Percentiles rank a stretch among this genome's conserved stretches.
These are phyloP conservation scores for Escallonia rubra DNA, from an alignment of 129 eudicot genomes.

Conservation along the genomic window DNA sequence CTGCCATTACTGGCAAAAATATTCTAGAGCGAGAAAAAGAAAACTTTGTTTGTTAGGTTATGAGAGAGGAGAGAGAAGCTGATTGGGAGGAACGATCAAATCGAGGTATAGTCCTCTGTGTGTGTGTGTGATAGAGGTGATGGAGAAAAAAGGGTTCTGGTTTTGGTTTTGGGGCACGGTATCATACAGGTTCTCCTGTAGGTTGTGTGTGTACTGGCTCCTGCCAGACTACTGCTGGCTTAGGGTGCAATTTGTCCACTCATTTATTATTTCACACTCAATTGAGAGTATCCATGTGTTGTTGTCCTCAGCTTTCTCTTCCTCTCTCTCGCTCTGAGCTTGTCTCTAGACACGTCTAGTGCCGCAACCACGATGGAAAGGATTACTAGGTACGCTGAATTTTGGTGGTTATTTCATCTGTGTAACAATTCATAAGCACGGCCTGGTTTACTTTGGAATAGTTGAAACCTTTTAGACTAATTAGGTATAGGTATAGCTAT, in stretches of 20 bases:
- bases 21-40: constrained; percentile 9
- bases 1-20: constrained; percentile 59
- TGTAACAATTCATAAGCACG: not conserved
- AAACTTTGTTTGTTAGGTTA: not conserved
- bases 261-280: constrained; percentile 17
- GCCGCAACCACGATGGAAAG: not conserved
- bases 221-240: constrained; percentile 4
- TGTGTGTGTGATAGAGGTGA: not conserved
- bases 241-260: constrained; percentile 27
- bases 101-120: constrained; percentile 31
- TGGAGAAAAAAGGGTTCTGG: constrained; percentile 5
- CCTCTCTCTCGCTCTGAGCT: not conserved
- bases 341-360: not conserved
- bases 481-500: too few species aligned
- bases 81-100: constrained; percentile 33
- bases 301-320: constrained; percentile 8
- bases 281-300: constrained; percentile 1
- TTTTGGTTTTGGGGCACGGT: constrained; percentile 34
- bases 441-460: not conserved
- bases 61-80: constrained; percentile 1
- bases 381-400: too few species aligned
- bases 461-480: too few species aligned
- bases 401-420: not conserved
- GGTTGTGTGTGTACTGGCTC: not conserved
- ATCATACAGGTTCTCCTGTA: constrained; percentile 3